phyloP scores from a whole-genome alignment of 2,329 filamentous ascomycete genomes.

The Phoma herbarum region DNA sequence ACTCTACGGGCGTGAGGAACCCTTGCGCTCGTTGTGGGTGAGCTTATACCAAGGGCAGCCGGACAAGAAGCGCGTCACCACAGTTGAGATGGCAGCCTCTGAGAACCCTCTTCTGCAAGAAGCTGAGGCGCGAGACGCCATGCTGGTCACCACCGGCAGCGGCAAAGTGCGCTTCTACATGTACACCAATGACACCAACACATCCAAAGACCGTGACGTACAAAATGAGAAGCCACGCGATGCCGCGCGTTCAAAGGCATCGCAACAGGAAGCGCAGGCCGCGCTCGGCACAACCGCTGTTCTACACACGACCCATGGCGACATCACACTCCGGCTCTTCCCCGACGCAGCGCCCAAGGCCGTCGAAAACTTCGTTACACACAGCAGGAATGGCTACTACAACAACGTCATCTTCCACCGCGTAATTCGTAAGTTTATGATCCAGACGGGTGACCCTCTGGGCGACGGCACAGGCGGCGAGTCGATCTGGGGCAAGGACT shows the following conservation, averaged over 20 bases:
- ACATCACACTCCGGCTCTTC: constrained; percentile 92
- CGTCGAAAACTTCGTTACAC: constrained; percentile 97
- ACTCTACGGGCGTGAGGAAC: constrained; percentile 89
- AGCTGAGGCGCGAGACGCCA: constrained; percentile 88
- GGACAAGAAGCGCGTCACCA: constrained; percentile 91
- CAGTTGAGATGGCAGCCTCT: constrained; percentile 96
- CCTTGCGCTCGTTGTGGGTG: constrained; percentile 82
- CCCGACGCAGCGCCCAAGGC: constrained; percentile 92
- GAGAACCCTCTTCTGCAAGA: constrained; percentile 92
- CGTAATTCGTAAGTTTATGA: constrained; percentile 98
- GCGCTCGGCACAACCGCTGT: constrained; percentile 82
- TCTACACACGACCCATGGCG: constrained; percentile 91
- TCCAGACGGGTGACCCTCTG: constrained; percentile 84
- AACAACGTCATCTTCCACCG: constrained; percentile 98
- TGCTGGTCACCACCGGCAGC: constrained; percentile 82
- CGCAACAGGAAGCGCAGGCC: constrained; percentile 63
- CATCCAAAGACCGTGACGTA: constrained; percentile 73
- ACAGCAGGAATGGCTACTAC: constrained; percentile 90
- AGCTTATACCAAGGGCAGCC: constrained; percentile 94
- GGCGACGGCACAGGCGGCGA: constrained; percentile 91
- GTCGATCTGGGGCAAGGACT: constrained; percentile 91
- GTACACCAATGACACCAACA: constrained; percentile 88
- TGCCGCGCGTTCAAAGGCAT: constrained; percentile 57
- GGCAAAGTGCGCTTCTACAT: constrained; percentile 96
- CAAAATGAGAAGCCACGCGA: constrained; percentile 91